A percentile compares a stretch with the other conserved stretches of the same genome.
These are phyloP conservation scores for Camellia sinensis DNA, from an alignment of 148 eudicot species.

Conservation along the genomic window DNA sequence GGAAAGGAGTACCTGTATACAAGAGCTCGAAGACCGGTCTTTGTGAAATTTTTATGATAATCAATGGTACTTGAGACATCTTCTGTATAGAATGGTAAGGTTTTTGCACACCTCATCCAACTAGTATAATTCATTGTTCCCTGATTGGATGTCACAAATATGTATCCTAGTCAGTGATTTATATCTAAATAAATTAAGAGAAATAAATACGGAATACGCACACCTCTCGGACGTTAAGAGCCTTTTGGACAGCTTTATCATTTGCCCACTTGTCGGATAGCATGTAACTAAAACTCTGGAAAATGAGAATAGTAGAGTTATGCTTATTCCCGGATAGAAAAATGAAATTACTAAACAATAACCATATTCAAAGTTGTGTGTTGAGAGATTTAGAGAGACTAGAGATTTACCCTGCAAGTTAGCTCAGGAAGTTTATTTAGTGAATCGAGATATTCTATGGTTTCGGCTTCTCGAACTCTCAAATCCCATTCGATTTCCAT, in stretches of 20 bases:
- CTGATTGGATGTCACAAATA: not conserved
- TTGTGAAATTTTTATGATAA: conserved; percentile 26
- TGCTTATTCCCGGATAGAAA: not conserved
- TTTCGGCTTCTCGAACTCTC: conserved; percentile 12
- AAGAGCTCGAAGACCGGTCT: conserved; percentile 23
- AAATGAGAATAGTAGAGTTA: not conserved
- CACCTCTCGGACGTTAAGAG: conserved; percentile 22
- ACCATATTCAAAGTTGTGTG: too few species aligned
- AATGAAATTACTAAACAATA: too few species aligned
- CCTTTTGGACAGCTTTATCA: conserved; percentile 21
- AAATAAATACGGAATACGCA: not conserved
- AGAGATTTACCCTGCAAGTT: conserved; percentile 5
- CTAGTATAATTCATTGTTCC: conserved; percentile 17
- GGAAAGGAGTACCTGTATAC: conserved; percentile 24
- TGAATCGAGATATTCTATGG: conserved; percentile 7
- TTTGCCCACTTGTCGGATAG: conserved; percentile 18
- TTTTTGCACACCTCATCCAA: conserved; percentile 27
- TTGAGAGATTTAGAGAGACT: not conserved
- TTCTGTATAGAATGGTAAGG: conserved; percentile 13
- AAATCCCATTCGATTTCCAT: conserved; percentile 21
- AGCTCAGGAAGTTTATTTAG: conserved; percentile 13
- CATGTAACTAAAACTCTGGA: conserved; percentile 19
- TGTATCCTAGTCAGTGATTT: not conserved
- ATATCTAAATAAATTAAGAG: not conserved
- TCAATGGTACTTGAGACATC: conserved; percentile 17